Percentiles rank a stretch among this genome's conserved stretches.
phyloP scores from a whole-genome alignment of 2,329 filamentous ascomycete genomes.

The Thielaviopsis euricoi region DNA sequence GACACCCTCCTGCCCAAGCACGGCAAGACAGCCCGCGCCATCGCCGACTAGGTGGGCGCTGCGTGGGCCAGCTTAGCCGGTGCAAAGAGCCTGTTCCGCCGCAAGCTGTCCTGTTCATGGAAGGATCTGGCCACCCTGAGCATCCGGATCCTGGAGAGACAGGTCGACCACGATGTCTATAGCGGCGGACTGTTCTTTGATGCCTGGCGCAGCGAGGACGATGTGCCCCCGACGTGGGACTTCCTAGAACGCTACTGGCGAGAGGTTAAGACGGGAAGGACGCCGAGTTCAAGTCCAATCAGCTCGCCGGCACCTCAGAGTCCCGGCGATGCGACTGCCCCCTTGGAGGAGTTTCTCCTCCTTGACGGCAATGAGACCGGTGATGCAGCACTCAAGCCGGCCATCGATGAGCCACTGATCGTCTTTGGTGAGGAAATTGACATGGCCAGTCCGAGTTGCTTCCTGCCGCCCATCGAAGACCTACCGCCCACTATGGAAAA shows the following conservation, averaged over 20 bases:
- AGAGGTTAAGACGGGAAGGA: not conserved
- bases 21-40: not conserved
- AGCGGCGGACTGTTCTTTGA: not conserved
- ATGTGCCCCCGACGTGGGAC: not conserved
- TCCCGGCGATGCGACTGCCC: not conserved
- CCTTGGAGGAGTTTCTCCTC: not conserved
- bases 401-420: no score
- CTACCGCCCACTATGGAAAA: no score
- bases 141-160: not conserved
- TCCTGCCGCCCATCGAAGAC: no score
- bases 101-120: not conserved
- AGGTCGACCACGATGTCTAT: not conserved
- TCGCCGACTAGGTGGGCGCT: constrained; percentile 3
- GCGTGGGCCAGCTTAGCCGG: not conserved
- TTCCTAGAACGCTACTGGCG: not conserved
- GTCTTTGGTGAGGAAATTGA: no score
- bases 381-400: no score
- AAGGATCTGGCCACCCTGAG: not conserved
- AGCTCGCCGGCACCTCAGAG: not conserved
- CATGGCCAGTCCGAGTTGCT: no score
- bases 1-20: not conserved
- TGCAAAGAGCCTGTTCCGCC: not conserved
- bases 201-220: not conserved
- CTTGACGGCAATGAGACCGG: no score
- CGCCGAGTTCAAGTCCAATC: not conserved